Evolutionary conservation across 441 rosid genomes (phyloP), one percentile per base, ranked within the genome.

Genomic region (Bruguiera hainesii): DNA sequence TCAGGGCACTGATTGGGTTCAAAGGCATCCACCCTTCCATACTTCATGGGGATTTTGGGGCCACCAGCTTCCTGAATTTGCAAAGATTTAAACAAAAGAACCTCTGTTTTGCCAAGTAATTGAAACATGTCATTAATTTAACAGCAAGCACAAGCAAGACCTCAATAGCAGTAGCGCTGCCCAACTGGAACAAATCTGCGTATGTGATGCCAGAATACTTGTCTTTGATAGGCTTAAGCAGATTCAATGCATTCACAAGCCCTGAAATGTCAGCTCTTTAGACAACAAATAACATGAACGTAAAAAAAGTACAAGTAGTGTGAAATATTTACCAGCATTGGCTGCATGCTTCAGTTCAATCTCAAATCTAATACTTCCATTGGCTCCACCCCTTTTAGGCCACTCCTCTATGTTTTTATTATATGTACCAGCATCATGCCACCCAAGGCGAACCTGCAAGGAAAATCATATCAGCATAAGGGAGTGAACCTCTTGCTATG

Each of bases 381-480:
- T 89, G 52, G 96, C 95, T 75, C 98, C 97, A 72, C 97, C 97
- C 73, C 93, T 86, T 75, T 58, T 81, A 55, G 97, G 98, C 93
- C 95, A 93, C 66, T 89, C 98, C 76, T 83, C 87, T 10, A 91
- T 85, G 84, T 83, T 84, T 81, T 89, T 93, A 84, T 91, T 87
- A 64, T 89, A 93, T 16, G 98, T 93, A 51, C 98, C 98, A 2
- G 98, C 88, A 78, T 91, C 98, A 57, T 93, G 98, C 98, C 97
- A 90, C 55, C 97, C 98, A 60, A 91, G 65, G 52, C 97, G 95
- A 51, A 93, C 96, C 98, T 93, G 64, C 1, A 55, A 53, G 20
- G 9, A 25, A 11, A 3, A 57, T 61, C 7, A 11, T 13, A 62
- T 23, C 33, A 26, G 31, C 33, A 26, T 26, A 28, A 21, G 66